phyloP scores from a whole-genome alignment of 2,329 filamentous ascomycete species.

The Epichloe baconii region DNA sequence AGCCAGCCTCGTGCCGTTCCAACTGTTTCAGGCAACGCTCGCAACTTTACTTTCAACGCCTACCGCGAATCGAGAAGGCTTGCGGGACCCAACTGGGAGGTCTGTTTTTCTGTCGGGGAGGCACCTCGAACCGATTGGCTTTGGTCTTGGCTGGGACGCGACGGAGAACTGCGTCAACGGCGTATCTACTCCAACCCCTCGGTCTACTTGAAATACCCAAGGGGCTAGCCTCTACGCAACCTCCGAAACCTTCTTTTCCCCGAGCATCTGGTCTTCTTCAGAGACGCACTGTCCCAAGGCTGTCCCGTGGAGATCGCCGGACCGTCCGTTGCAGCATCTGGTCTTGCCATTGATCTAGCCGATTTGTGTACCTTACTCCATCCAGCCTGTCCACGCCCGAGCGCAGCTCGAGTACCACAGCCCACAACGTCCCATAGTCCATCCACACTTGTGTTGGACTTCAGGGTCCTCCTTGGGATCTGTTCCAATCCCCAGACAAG shows the following conservation, averaged over 20 bases:
- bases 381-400: constrained; percentile 9
- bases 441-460: constrained; percentile 4
- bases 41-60: not conserved
- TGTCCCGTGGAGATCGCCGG: constrained; percentile 8
- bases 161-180: not conserved
- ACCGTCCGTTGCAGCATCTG: constrained; percentile 7
- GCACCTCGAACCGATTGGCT: not conserved
- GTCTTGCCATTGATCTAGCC: constrained; percentile 8
- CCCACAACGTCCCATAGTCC: not conserved
- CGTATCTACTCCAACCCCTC: not conserved
- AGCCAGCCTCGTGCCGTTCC: not conserved
- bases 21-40: constrained; percentile 1
- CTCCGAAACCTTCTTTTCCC: constrained; percentile 2
- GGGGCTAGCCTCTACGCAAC: constrained; percentile 3
- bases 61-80: not conserved
- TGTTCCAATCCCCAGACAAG: constrained; percentile 1
- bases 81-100: not conserved
- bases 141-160: not conserved
- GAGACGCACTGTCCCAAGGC: constrained; percentile 1
- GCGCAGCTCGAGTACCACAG: constrained; percentile 6
- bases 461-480: constrained; percentile 7
- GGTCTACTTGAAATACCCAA: not conserved
- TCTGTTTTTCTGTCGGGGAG: not conserved
- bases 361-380: constrained; percentile 10
- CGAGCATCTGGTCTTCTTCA: not conserved